Conservation (phyloP, 73 alveolate genomes). For the Paraurostyla sp. region DNA sequence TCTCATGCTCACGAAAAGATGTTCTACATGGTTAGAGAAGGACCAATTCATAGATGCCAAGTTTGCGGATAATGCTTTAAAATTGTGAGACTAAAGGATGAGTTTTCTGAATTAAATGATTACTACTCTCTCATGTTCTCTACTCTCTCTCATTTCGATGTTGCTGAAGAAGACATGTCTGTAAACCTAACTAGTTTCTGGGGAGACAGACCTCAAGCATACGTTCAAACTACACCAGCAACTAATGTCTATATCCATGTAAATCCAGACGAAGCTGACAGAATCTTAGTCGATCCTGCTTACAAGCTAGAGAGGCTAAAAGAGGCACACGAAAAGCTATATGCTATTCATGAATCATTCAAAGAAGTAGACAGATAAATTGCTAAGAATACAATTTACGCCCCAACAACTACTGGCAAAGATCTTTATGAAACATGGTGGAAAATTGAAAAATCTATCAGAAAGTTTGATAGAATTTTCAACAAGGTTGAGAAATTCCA, state of each 20-base stretch:
- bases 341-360: constrained; percentile 73
- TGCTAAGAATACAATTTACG: constrained; percentile 23
- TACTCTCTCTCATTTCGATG: constrained; percentile 78
- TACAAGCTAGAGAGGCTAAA: constrained; percentile 82
- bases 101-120: constrained; percentile 82
- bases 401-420: constrained; percentile 72
- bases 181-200: constrained; percentile 59
- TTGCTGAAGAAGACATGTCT: constrained; percentile 80
- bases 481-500: constrained; percentile 82
- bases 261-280: constrained; percentile 90
- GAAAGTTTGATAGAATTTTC: constrained; percentile 86
- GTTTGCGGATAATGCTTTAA: constrained; percentile 92
- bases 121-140: constrained; percentile 87
- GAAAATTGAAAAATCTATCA: constrained; percentile 81
- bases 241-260: constrained; percentile 82
- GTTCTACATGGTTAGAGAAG: constrained; percentile 89
- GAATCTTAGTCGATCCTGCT: constrained; percentile 92
- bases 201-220: constrained; percentile 73
- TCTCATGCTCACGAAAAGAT: constrained; percentile 88
- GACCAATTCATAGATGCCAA: constrained; percentile 93
- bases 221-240: constrained; percentile 64
- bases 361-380: constrained; percentile 69
- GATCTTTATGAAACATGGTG: constrained; percentile 80
- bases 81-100: constrained; percentile 88
- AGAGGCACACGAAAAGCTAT: constrained; percentile 84